Evolutionary conservation across 2,329 filamentous ascomycete species (phyloP), one percentile per base, ranked within the genome.

Genomic region (Aureobasidium sp.): DNA sequence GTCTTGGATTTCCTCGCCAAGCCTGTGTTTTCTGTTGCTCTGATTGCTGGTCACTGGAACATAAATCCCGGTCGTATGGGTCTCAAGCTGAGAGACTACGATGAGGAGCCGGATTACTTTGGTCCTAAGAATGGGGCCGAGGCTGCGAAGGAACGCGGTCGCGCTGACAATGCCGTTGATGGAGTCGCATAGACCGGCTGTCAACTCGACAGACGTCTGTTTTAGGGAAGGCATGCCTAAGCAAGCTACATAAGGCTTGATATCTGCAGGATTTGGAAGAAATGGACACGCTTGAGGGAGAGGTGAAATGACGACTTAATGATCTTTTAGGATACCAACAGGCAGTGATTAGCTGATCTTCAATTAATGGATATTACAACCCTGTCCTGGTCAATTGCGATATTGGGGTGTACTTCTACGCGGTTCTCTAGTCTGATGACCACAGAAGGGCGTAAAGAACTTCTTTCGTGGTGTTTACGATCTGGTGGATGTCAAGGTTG

Each of bases 1-100:
- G 70, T 86, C 2, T 74, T 87, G 0, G 84, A 87, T 60, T 71
- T 86, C 7, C 57, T 85, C 1, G 78, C 84, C 1, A 87, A 86
- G 71, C 81, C 82, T 0, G 73, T 80, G 10, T 87, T 86, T 64
- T 79, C 80, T 1, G 71, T 75, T 5, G 64, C 84, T 1, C 74
- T 87, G 0, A 70, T 87, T 35, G 80, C 74, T 70, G 81, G 82
- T 0, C 83, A 86, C 66, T 75, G 81, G 37, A 81, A 79, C 60
- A 85, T 85, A 40, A 78, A 82, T n/a, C 79, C 81, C 8, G 71
- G 73, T 4, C 71, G 75, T 4, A 71, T 86, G n/a, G 82, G 83
- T 1, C 71, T 84, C n/a, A 64, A 67, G 8, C 74, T 77, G 55
- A 65, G 68, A n/a, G 75, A 77, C 58, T 76, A 75, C 60, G 71